phyloP scores from a whole-genome alignment of 192 early-diverging fungal genomes.

The Coemansia sp. region DNA sequence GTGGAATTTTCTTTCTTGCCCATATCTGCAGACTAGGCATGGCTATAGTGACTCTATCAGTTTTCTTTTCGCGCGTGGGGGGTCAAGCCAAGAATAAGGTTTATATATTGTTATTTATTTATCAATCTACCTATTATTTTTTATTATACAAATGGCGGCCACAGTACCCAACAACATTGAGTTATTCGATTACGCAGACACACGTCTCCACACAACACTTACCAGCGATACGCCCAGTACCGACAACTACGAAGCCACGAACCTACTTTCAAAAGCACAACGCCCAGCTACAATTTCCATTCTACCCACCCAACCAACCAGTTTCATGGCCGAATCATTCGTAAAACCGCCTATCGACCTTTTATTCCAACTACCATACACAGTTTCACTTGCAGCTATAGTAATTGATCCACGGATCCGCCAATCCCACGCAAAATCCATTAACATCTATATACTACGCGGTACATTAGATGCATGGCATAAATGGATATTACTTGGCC shows the following conservation, averaged over 20 bases:
- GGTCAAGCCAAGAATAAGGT: neutral
- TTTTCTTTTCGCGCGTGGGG: neutral
- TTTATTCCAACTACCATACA: constrained; percentile 10
- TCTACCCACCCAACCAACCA: neutral
- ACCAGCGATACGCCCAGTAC: constrained; percentile 15
- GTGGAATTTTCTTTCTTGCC: neutral
- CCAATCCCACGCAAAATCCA: neutral
- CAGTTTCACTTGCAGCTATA: constrained; percentile 21
- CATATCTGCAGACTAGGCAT: neutral
- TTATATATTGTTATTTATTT: neutral
- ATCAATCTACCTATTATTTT: too few relatives aligned
- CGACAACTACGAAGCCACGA: constrained; percentile 19
- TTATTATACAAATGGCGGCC: neutral
- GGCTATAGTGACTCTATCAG: neutral
- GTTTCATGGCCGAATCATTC: constrained; percentile 34
- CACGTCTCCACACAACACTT: constrained; percentile 16
- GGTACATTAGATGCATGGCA: neutral
- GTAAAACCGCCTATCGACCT: constrained; percentile 33
- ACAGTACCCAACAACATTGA: constrained; percentile 7
- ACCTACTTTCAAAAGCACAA: constrained; percentile 9
- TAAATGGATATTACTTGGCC: constrained; percentile 13
- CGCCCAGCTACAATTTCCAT: neutral
- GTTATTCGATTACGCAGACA: constrained; percentile 33
- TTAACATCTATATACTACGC: constrained; percentile 2
- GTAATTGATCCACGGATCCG: constrained; percentile 24